Evolutionary conservation across 2,329 filamentous ascomycete genomes (phyloP).

Genomic region (Sporothrix globosa): DNA sequence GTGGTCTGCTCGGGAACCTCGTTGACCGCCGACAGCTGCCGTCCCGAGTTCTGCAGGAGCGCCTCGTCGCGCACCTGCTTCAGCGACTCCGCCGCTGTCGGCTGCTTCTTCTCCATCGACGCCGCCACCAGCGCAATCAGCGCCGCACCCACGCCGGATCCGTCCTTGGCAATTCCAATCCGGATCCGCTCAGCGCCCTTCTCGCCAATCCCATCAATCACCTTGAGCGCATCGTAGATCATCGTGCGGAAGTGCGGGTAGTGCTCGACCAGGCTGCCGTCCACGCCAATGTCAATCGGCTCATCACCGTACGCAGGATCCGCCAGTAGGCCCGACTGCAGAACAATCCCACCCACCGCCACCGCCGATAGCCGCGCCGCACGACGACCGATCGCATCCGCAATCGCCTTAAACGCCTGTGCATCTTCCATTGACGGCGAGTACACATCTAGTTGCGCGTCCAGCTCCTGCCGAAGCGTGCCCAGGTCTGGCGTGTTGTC

Average conservation of each 20-base stretch:
- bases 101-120: constrained; percentile 60
- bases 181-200: constrained; percentile 82
- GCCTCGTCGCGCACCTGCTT: constrained; percentile 47
- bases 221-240: constrained; percentile 78
- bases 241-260: constrained; percentile 91
- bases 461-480: constrained; percentile 75
- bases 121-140: constrained; percentile 90
- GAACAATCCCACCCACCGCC: constrained; percentile 80
- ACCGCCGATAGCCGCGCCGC: constrained; percentile 87
- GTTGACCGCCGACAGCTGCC: constrained; percentile 39
- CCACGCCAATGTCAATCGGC: constrained; percentile 86
- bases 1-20: constrained; percentile 36
- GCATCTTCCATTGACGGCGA: constrained; percentile 82
- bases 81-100: constrained; percentile 45
- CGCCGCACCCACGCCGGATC: constrained; percentile 91
- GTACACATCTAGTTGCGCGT: constrained; percentile 74
- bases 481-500: constrained; percentile 74
- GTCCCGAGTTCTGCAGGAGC: constrained; percentile 41
- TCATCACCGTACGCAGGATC: constrained; percentile 63
- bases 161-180: constrained; percentile 96
- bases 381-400: constrained; percentile 81
- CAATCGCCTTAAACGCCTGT: constrained; percentile 80
- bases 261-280: constrained; percentile 92
- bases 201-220: constrained; percentile 75
- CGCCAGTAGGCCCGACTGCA: constrained; percentile 74